Evolutionary conservation across 2,329 filamentous ascomycete genomes (phyloP).

Genomic region (Aaosphaeria pasadenensis): DNA sequence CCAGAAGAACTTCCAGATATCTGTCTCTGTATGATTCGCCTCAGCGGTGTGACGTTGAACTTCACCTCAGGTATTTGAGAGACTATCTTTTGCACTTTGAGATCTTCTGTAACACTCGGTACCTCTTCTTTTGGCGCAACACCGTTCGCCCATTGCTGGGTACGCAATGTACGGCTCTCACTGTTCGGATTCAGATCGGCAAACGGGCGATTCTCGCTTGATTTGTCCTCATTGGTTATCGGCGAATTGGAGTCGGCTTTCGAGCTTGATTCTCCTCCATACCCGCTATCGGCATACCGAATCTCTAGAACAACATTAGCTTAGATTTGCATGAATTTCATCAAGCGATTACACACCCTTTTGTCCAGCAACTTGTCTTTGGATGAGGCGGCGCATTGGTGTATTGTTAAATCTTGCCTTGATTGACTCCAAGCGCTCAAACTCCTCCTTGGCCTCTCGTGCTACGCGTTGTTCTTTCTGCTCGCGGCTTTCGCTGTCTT

Average conservation of each 20-base stretch:
- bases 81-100: too few species aligned
- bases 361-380: constrained; percentile 2
- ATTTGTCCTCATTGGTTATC: too few species aligned
- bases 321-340: neutral
- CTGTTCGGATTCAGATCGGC: too few species aligned
- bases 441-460: constrained; percentile 2
- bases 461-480: constrained; percentile 1
- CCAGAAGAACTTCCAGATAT: neutral
- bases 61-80: neutral
- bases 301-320: too few species aligned
- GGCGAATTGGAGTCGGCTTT: too few species aligned
- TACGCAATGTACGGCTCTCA: too few species aligned
- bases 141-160: too few species aligned
- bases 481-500: constrained; percentile 5
- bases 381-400: constrained; percentile 8
- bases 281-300: too few species aligned
- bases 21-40: neutral
- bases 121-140: too few species aligned
- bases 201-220: too few species aligned
- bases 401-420: constrained; percentile 11
- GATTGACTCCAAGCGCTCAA: constrained; percentile 1
- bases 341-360: neutral
- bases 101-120: too few species aligned
- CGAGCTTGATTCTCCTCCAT: too few species aligned
- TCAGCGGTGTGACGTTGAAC: neutral